Conservation (phyloP, 1,284 basidiomycete genomes). For the Serendipita sp. region DNA sequence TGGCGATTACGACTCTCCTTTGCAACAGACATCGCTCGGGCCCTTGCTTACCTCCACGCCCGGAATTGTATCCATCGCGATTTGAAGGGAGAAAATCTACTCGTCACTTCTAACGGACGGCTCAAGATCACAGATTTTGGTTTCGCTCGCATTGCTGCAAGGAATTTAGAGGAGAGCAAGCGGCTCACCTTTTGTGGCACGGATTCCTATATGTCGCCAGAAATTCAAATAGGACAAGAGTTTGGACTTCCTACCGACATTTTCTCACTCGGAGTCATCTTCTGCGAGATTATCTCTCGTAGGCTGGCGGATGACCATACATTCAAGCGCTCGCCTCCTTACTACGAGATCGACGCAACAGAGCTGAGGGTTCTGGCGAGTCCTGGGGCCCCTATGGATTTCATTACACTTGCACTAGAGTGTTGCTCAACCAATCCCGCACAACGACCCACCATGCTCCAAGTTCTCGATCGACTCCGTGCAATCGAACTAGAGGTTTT, state of each 20-base stretch:
- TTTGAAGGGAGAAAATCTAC: conserved; percentile 93
- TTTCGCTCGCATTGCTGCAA: conserved; percentile 82
- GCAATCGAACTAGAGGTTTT: conserved; percentile 73
- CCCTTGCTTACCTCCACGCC: conserved; percentile 93
- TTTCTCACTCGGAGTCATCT: conserved; percentile 88
- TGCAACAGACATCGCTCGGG: conserved; percentile 84
- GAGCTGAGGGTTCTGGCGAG: conserved; percentile 63
- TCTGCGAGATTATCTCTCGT: conserved; percentile 83
- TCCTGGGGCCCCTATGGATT: conserved; percentile 63
- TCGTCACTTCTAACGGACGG: conserved; percentile 83
- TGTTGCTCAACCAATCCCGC: conserved; percentile 61
- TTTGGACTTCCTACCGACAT: conserved; percentile 91
- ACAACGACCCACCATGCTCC: conserved; percentile 60
- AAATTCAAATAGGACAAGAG: conserved; percentile 81
- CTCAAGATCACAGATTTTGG: conserved; percentile 97
- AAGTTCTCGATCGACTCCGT: conserved; percentile 60
- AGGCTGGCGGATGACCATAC: conserved; percentile 67
- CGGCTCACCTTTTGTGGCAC: conserved; percentile 94
- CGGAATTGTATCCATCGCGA: conserved; percentile 56
- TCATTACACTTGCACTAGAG: conserved; percentile 65
- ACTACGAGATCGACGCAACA: conserved; percentile 61
- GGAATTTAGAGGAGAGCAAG: conserved; percentile 81
- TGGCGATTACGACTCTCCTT: conserved; percentile 88
- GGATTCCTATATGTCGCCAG: conserved; percentile 87
- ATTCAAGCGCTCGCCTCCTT: conserved; percentile 67